These are phyloP conservation scores for Pseudogymnoascus pannorum DNA, from an alignment of 2,329 filamentous ascomycete genomes.

Conservation along the genomic window DNA sequence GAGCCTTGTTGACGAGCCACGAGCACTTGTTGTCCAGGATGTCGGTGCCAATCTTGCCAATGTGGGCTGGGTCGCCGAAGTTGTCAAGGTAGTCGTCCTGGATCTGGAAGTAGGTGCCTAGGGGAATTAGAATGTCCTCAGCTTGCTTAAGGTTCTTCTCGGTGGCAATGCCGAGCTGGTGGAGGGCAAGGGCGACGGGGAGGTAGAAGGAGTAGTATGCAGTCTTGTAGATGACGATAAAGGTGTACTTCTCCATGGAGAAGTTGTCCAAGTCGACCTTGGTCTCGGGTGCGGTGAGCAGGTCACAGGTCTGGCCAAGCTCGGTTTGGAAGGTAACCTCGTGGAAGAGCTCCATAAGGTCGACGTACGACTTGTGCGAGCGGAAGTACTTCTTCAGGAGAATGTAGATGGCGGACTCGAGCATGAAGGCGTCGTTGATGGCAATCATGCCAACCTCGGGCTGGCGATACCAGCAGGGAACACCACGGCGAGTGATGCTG, in stretches of 20 bases:
- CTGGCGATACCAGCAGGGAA: conserved; percentile 94
- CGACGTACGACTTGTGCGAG: conserved; percentile 76
- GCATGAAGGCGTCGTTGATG: conserved; percentile 97
- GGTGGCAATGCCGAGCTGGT: conserved; percentile 79
- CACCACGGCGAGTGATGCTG: conserved; percentile 87
- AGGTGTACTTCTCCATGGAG: conserved; percentile 87
- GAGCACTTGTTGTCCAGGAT: conserved; percentile 99
- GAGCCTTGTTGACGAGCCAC: conserved; percentile 93
- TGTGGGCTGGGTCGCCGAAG: conserved; percentile 83
- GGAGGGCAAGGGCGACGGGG: conserved; percentile 82
- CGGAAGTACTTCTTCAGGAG: conserved; percentile 94
- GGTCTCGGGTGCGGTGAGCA: conserved; percentile 93
- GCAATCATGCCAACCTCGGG: conserved; percentile 88
- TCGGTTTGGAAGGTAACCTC: conserved; percentile 91
- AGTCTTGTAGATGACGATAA: conserved; percentile 99
- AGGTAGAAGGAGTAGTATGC: conserved; percentile 99
- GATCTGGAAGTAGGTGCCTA: conserved; percentile 98
- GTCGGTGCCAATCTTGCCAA: conserved; percentile 98
- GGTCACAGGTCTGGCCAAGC: conserved; percentile 86
- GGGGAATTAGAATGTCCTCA: conserved; percentile 86
- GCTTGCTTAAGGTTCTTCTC: conserved; percentile 83
- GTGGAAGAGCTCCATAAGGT: conserved; percentile 93
- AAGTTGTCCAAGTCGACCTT: conserved; percentile 91
- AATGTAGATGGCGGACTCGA: conserved; percentile 83
- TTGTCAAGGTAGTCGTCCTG: conserved; percentile 99